Conservation (phyloP, 176 grass and related monocot genomes). For the Triticum timopheevii region DNA sequence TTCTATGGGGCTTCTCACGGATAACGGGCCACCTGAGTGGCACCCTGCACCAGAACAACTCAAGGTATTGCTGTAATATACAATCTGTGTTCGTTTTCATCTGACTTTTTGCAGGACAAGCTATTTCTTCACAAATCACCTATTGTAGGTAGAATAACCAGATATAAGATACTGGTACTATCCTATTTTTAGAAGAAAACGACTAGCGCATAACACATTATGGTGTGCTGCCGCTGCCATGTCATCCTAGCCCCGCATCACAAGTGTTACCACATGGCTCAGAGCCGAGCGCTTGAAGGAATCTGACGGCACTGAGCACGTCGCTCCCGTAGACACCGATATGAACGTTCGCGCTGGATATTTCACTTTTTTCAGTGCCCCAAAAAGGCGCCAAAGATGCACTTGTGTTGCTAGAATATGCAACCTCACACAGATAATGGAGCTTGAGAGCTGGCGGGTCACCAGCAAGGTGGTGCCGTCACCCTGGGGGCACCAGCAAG, state of each 20-base stretch:
- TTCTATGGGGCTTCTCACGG: constrained; percentile 84
- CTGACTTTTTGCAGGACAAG: not conserved
- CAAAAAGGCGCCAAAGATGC: not conserved
- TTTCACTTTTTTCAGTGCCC: not conserved
- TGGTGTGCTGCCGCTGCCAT: too few relatives aligned
- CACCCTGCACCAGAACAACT: constrained; percentile 73
- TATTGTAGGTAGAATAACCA: not conserved
- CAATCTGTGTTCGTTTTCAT: not conserved
- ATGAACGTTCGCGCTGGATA: too few relatives aligned
- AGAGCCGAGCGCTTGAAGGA: too few relatives aligned
- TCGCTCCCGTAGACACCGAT: too few relatives aligned
- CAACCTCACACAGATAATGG: not conserved
- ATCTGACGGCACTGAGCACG: too few relatives aligned
- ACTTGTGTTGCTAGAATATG: not conserved
- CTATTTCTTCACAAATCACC: not conserved
- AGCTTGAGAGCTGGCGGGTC: too few relatives aligned
- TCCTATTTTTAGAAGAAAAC: not conserved
- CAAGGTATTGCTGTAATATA: constrained; percentile 44
- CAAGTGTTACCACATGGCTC: too few relatives aligned
- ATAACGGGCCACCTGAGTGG: constrained; percentile 78
- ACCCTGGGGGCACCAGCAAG: too few relatives aligned
- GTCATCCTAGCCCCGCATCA: too few relatives aligned
- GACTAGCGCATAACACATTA: too few relatives aligned
- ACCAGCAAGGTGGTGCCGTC: too few relatives aligned
- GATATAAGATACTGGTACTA: not conserved